These are phyloP conservation scores for Crotalaria pallida DNA, from an alignment of 306 rosid species.

Conservation along the genomic window DNA sequence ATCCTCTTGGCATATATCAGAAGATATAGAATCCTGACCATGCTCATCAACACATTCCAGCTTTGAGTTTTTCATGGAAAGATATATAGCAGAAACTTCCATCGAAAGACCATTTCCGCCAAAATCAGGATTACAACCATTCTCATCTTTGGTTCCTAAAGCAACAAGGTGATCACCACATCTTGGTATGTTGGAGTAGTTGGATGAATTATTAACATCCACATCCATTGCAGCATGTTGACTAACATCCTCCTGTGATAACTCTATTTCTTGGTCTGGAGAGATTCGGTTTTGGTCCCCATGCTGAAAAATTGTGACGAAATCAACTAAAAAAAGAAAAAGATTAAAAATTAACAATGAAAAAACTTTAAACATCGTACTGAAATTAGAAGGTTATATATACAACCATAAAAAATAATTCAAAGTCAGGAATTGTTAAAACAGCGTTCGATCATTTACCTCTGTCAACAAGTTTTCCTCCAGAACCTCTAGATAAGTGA, in stretches of 20 bases:
- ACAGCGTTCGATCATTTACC: slow-evolving; percentile 44
- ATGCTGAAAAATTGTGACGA: slow-evolving; percentile 57
- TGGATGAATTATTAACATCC: slow-evolving; percentile 23
- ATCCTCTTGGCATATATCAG: slow-evolving; percentile 66
- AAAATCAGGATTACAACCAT: slow-evolving; percentile 49
- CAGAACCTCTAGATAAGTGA: slow-evolving; percentile 60
- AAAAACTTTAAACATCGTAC: neutral
- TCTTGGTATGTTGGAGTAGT: neutral
- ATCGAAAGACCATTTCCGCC: slow-evolving; percentile 56
- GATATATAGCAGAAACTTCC: slow-evolving; percentile 80
- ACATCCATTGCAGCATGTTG: slow-evolving; percentile 40
- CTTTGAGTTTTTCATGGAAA: slow-evolving; percentile 81
- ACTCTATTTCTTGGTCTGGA: slow-evolving; percentile 32
- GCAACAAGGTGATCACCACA: slow-evolving; percentile 23
- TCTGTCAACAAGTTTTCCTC: slow-evolving; percentile 53
- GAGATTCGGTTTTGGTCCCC: slow-evolving; percentile 46
- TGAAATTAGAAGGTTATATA: slow-evolving; percentile 3
- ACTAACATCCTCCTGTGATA: slow-evolving; percentile 33
- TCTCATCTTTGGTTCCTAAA: slow-evolving; percentile 30
- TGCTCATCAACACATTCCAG: slow-evolving; percentile 90
- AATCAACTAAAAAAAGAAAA: slow-evolving; percentile 54
- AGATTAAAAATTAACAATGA: slow-evolving; percentile 7
- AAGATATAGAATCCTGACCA: slow-evolving; percentile 76
- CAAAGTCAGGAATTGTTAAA: neutral
- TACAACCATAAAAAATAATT: slow-evolving; percentile 8